Percentiles rank a stretch among this genome's conserved stretches.
Evolutionary conservation across 148 eudicot genomes (phyloP).

Genomic region (Limonium bicolor): DNA sequence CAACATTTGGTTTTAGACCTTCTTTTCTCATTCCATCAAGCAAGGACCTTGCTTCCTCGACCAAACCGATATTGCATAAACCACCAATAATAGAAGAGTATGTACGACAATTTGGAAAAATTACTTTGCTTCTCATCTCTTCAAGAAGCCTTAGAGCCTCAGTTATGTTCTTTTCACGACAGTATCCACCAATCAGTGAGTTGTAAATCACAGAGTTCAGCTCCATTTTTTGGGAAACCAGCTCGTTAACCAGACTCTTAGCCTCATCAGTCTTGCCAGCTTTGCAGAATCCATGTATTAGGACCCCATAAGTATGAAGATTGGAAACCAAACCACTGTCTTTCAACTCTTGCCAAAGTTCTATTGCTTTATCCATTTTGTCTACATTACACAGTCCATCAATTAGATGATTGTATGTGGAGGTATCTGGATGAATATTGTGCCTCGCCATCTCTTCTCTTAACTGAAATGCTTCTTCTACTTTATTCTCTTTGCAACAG

Average conservation of each 20-base stretch:
- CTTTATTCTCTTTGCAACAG: slow-evolving; percentile 49
- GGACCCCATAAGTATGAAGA: slow-evolving; percentile 43
- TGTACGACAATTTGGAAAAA: slow-evolving; percentile 35
- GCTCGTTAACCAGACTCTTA: slow-evolving; percentile 31
- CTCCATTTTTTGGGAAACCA: slow-evolving; percentile 27
- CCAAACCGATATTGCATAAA: slow-evolving; percentile 29
- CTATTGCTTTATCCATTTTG: slow-evolving; percentile 59
- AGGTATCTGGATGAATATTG: slow-evolving; percentile 38
- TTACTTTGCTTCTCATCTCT: slow-evolving; percentile 61
- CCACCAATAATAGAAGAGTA: slow-evolving; percentile 67
- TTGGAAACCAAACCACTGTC: slow-evolving; percentile 30
- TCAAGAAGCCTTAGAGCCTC: slow-evolving; percentile 48
- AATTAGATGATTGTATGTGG: slow-evolving; percentile 41
- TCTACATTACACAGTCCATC: slow-evolving; percentile 37
- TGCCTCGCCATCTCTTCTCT: slow-evolving; percentile 49
- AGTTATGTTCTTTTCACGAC: slow-evolving; percentile 26
- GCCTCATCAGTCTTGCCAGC: slow-evolving; percentile 48
- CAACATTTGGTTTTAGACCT: slow-evolving; percentile 43
- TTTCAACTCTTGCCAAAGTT: slow-evolving; percentile 43
- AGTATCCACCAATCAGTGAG: slow-evolving; percentile 49
- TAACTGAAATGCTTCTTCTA: slow-evolving; percentile 54
- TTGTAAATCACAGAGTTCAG: slow-evolving; percentile 48
- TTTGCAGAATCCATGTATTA: slow-evolving; percentile 69
- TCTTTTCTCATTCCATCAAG: slow-evolving; percentile 48
- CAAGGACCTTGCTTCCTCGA: slow-evolving; percentile 35